Evolutionary conservation across 805 yeast genomes (phyloP).

Genomic region (Ogataea chonburiensis): DNA sequence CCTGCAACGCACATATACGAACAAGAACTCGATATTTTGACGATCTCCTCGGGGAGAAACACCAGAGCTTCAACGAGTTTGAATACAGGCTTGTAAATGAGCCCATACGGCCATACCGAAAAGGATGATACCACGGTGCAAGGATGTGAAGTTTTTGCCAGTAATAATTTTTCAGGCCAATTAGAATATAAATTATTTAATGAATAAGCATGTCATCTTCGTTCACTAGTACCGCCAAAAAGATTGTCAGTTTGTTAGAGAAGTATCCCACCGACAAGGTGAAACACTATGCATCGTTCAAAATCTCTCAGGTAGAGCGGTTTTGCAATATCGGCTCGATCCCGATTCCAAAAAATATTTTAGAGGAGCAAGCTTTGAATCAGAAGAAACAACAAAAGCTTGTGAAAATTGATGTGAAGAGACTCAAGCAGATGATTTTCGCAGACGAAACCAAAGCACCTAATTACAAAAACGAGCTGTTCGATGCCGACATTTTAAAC

Average conservation of each 20-base stretch:
- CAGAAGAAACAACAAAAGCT: constrained; percentile 38
- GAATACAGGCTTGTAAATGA: constrained; percentile 14
- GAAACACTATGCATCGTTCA: constrained; percentile 68
- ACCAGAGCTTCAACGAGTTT: constrained; percentile 10
- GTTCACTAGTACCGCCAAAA: constrained; percentile 39
- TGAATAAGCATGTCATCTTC: constrained; percentile 8
- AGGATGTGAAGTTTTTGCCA: constrained; percentile 3
- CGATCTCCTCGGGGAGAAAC: constrained; percentile 4
- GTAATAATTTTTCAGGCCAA: constrained; percentile 6
- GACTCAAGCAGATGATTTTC: constrained; percentile 40
- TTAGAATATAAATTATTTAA: constrained; percentile 6
- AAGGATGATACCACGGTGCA: constrained; percentile 8
- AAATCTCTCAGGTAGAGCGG: constrained; percentile 60
- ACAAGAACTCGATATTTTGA: constrained; percentile 7
- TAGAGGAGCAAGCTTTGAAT: constrained; percentile 33
- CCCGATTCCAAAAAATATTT: constrained; percentile 38
- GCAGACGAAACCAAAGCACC: constrained; percentile 35
- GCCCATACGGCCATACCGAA: constrained; percentile 5
- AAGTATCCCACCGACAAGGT: constrained; percentile 68
- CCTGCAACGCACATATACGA: constrained; percentile 15
- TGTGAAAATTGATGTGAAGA: constrained; percentile 33
- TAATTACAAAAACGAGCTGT: constrained; percentile 47
- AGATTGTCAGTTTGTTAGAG: constrained; percentile 56
- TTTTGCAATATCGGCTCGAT: constrained; percentile 52
- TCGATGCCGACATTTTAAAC: constrained; percentile 45